Evolutionary conservation across 75 land plant species (phyloP).

Genomic region (Azolla pinnata): DNA sequence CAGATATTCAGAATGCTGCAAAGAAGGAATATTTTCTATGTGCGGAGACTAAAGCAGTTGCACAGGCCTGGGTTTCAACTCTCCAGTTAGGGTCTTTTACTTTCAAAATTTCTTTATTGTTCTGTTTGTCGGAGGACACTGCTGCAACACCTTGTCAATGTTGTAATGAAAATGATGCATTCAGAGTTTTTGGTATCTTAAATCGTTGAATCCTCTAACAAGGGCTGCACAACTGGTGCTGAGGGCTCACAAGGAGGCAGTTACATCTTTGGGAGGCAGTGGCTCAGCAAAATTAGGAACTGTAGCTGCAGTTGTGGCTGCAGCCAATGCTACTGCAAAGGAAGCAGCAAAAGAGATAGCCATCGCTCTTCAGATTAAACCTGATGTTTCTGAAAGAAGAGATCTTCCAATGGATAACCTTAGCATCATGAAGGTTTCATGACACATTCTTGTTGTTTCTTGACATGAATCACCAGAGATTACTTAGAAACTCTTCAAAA

Average conservation of each 20-base stretch:
- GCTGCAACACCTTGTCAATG: no score
- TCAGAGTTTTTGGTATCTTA: no score
- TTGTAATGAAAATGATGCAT: background rate
- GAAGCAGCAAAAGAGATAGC: conserved; percentile 89
- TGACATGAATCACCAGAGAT: no score
- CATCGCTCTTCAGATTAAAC: conserved; percentile 57
- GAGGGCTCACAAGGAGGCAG: conserved; percentile 93
- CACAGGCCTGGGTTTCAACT: conserved; percentile 97
- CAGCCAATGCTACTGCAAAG: conserved; percentile 84
- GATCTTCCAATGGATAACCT: conserved; percentile 71
- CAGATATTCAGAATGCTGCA: conserved; percentile 89
- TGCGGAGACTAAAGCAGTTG: conserved; percentile 92
- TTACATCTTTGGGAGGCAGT: conserved; percentile 80
- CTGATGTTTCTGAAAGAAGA: conserved; percentile 26
- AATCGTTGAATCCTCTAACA: no score
- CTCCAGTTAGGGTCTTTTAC: conserved; percentile 43
- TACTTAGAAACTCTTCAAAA: no score
- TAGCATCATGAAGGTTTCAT: conserved; percentile 77
- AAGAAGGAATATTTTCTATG: conserved; percentile 92
- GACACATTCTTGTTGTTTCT: no score
- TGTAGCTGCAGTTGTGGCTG: conserved; percentile 94
- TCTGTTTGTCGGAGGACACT: no score
- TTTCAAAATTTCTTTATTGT: background rate
- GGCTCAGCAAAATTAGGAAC: conserved; percentile 82
- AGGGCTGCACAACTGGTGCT: conserved; percentile 95